Evolutionary conservation across 2,329 filamentous ascomycete species (phyloP), one percentile per base, ranked within the genome.

Genomic region (Ceratocystis colombiana): DNA sequence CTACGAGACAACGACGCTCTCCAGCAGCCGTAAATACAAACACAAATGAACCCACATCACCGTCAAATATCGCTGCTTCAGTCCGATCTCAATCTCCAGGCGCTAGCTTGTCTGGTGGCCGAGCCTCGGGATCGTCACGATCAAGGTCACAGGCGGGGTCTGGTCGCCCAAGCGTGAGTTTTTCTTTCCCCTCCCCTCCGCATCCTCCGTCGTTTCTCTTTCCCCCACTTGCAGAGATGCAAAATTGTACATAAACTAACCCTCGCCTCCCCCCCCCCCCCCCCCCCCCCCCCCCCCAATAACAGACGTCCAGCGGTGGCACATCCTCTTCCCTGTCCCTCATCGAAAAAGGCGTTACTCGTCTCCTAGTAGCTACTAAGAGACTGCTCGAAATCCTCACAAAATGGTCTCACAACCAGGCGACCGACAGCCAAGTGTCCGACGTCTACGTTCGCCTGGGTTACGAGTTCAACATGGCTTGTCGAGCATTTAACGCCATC

Each of bases 391-490:
- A 99, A 79, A 99, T 93, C 5, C 81, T 99, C 69, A 99, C 94
- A 61, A 89, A 96, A 80, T 99, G 94, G 94, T 99, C 94, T 68
- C 89, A 93, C 67, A 88, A 89, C 69, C 87, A 89, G 72, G 92
- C 94, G 65, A 92, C 90, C 69, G 94, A 99, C 77, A 89, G 88
- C 69, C 90, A 97, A 75, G 94, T 99, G 68, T 97, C 94, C 12
- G 94, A 99, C 75, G 94, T 99, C 71, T 99, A 99, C 74, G 94
- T 99, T 68, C 88, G 94, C 68, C 79, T 99, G 69, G 94, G 94
- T 61, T 99, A 99, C 77, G 94, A 99, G 77, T 99, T 99, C 82
- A 99, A 99, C 77, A 94, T 99, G 79, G 94, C 94, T 33, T 97
- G 93, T 76, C 88, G 94, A 66, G 93, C 94, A 69, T 99, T 99